Base-by-base conservation (phyloP, 1,284 basidiomycete genomes). In the Cryptococcus sp. region DNA sequence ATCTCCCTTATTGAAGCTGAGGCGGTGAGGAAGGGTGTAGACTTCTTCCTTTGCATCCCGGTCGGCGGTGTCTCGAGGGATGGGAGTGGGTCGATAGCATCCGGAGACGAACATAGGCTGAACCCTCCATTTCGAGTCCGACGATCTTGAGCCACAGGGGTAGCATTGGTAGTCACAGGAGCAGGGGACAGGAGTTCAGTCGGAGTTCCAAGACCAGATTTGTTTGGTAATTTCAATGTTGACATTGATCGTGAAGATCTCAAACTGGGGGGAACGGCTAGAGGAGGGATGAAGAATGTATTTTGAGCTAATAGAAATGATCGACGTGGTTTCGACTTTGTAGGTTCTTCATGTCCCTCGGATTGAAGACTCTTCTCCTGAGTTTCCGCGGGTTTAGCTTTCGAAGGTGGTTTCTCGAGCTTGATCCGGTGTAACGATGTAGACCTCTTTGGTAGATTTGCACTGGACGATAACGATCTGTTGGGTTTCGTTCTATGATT, bases 41-140 rank as follows among this genome's bases (percentile, higher is more conserved):
- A 57, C 37, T n/a, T 49, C 14, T 54, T 53, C 3, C 32, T 34
- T 16, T 34, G 10, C 32, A 34, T 34, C 32, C 32, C 32, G 32
- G 32, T 34, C 16, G 47, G 44, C 23, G 50, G 44, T 13, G 40
- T 34, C 10, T 34, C 32, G 32, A 9, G 9, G 13, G 24, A 32
- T 2, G 45, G 49, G 5, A 64, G 48, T 3, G 63, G 61, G 11
- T 66, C 64, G 25, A 66, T 59, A 2, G 62, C 62, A 28, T 55
- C 53, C 3, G 59, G 41, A 14, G 64, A 61, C 2, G 59, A 63
- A 42, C 64, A 66, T 2, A 66, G 37, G 13, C 55, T 52, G 49
- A 63, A 57, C 1, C 52, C 40, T 7, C 50, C 23, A 28, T 31
- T 21, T 3, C 19, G n/a, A 5, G 24, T 13, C 21, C 44, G 25